Evolutionary conservation across 495 filamentous ascomycete genomes (phyloP), one percentile per base, ranked within the genome.

Genomic region (Collariella sp.): DNA sequence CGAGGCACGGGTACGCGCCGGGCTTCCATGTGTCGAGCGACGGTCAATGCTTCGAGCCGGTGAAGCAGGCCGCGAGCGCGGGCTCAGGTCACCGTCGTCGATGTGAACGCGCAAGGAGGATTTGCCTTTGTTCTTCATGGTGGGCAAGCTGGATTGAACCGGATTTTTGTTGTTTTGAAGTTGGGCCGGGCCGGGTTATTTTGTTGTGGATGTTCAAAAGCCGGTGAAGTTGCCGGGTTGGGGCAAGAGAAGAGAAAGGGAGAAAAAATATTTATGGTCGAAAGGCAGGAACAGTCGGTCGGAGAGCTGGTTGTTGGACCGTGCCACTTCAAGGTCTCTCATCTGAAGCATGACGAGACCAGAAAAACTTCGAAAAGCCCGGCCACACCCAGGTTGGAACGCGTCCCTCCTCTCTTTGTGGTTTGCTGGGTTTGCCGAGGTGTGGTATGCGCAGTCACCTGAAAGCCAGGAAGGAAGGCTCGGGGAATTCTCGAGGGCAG

Each of bases 121-220:
- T 22, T 53, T 53, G 41, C 51, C 42, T 33, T 46, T 31, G n/a
- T 40, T 31, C 20, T 12, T 35, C 19, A 15, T 54, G 22, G 42
- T 34, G 6, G 15, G 10, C 51, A 54, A 46, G 22, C 12, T 13
- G 51, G 40, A 23, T 11, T 38, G 35, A 15, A 41, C 15, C 2
- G 5, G 13, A 31, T 3, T 44, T 1, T 2, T 11, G 11, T 38
- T 34, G 23, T 12, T n/a, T 22, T 16, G 40, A 43, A 16, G 15
- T 5, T 43, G 40, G 20, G 40, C 11, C 16, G 5, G 26, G 9
- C 4, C 4, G 26, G 26, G 36, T 7, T 7, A 15, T 7, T 7
- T 35, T 35, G 33, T 35, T 35, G 33, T 7, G 15, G 33, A 35
- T 7, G 33, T 15, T 15, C 7, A 35, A 31, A 31, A 9, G 26